These are phyloP conservation scores for Orbilia javanica DNA, from an alignment of 2,329 filamentous ascomycete genomes.

Conservation along the genomic window DNA sequence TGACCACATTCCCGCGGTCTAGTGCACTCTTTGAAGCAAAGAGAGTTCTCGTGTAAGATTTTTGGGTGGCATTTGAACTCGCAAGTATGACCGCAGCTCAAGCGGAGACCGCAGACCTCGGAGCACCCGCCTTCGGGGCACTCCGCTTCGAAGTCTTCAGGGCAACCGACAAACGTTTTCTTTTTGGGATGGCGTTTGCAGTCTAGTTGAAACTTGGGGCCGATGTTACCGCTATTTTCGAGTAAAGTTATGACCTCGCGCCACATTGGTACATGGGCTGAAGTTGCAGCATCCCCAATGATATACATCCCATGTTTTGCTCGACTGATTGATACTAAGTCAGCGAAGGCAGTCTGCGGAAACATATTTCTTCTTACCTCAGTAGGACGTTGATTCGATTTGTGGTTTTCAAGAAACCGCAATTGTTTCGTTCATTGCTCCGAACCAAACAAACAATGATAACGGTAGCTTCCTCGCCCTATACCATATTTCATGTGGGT, in stretches of 20 bases:
- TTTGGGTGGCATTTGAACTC: slow-evolving; percentile 63
- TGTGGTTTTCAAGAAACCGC: slow-evolving; percentile 72
- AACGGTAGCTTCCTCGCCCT: slow-evolving; percentile 80
- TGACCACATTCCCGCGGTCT: slow-evolving; percentile 64
- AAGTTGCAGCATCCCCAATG: slow-evolving; percentile 76
- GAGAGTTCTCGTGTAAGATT: slow-evolving; percentile 61
- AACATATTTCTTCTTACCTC: slow-evolving; percentile 49
- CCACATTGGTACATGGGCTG: slow-evolving; percentile 66
- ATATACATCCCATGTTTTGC: slow-evolving; percentile 79
- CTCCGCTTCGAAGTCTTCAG: slow-evolving; percentile 72
- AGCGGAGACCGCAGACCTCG: slow-evolving; percentile 66
- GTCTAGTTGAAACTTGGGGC: slow-evolving; percentile 69
- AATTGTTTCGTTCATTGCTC: slow-evolving; percentile 72
- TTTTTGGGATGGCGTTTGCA: slow-evolving; percentile 74
- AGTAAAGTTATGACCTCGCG: slow-evolving; percentile 67
- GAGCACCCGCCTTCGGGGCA: slow-evolving; percentile 75
- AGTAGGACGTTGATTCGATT: slow-evolving; percentile 62
- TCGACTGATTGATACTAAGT: slow-evolving; percentile 66
- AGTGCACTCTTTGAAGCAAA: slow-evolving; percentile 64
- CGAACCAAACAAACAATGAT: slow-evolving; percentile 78
- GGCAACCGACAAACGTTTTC: slow-evolving; percentile 68
- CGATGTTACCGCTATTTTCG: slow-evolving; percentile 67
- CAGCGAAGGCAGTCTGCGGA: background rate
- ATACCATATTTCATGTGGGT: slow-evolving; percentile 71
- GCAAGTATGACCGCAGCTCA: slow-evolving; percentile 60